Base-by-base conservation (phyloP, 306 rosid genomes). In the Inga oerstediana region DNA sequence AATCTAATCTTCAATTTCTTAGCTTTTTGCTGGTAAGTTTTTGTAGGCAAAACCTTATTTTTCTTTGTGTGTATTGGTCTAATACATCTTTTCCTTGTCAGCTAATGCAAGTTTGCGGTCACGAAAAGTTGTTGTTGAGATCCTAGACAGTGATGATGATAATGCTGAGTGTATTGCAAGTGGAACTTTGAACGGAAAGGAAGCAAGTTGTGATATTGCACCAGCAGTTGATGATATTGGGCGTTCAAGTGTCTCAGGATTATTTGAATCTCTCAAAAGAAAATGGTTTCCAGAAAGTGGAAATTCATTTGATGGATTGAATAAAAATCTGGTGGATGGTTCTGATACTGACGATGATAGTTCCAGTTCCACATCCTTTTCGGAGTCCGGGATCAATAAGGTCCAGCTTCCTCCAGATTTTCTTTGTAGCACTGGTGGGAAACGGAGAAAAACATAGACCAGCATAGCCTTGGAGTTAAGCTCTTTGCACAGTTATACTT, bases 1-100 rank as follows among this genome's bases (percentile, higher is more conserved):
- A 85, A 51, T 85, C 73, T 72, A 32, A 19, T 52, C 8, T 69
- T 69, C 43, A 61, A 11, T 49, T 72, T 82, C 64, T 56, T 59
- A 17, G 59, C 59, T 52, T 52, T 17, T 17, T 52, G n/a, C 59
- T 52, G 6, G 59, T 5, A 52, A 52, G 5, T 20, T 52, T 52
- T 52, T 52, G 59, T 52, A 0, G 10, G 17, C 56, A 66, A 66
- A 41, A 46, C 67, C 46, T 64, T 10, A 51, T 52, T 72, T 35
- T 35, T 54, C 24, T 20, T 54, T 27, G 11, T 72, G 39, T 61
- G 8, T 64, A 19, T 61, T 59, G 65, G 67, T 73, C 84, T 76
- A 52, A 71, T 71, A 69, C 39, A 12, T 69, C 37, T 41, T 30
- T 79, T 58, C 44, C 83, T 37, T 80, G 73, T 16, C 79, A 80